Conservation (phyloP, 2,329 filamentous ascomycete genomes). For the Blumeria hordei region DNA sequence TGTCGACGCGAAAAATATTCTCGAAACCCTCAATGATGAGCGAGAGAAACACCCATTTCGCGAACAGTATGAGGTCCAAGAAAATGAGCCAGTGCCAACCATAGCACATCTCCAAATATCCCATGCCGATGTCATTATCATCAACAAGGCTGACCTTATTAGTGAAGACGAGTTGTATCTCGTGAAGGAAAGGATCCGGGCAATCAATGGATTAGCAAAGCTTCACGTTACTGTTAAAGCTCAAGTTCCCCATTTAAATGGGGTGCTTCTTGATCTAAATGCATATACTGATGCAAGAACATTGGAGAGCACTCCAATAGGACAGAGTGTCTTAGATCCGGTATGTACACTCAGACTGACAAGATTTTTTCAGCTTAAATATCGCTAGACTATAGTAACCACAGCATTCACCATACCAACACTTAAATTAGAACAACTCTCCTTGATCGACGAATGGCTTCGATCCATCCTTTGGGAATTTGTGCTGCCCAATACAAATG, state of each 20-base stretch:
- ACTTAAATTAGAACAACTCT: slow-evolving; percentile 31
- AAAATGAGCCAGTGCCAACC: slow-evolving; percentile 47
- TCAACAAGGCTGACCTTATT: slow-evolving; percentile 86
- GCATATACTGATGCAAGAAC: slow-evolving; percentile 62
- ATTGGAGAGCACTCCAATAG: slow-evolving; percentile 47
- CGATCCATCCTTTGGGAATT: slow-evolving; percentile 66
- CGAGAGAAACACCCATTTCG: slow-evolving; percentile 5
- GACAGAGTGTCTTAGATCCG: slow-evolving; percentile 77
- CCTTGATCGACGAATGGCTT: slow-evolving; percentile 55
- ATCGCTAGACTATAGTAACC: slow-evolving; percentile 56
- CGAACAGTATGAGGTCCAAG: slow-evolving; percentile 25
- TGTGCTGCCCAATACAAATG: slow-evolving; percentile 23
- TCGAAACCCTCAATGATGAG: slow-evolving; percentile 52
- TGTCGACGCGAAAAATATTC: slow-evolving; percentile 82
- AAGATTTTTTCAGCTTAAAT: neutral
- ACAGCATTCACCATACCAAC: slow-evolving; percentile 43
- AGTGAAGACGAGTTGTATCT: slow-evolving; percentile 38
- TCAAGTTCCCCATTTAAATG: slow-evolving; percentile 58
- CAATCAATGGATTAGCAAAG: slow-evolving; percentile 77
- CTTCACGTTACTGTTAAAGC: slow-evolving; percentile 64
- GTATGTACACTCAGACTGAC: slow-evolving; percentile 23
- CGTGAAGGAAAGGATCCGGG: slow-evolving; percentile 46
- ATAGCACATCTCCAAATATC: slow-evolving; percentile 92
- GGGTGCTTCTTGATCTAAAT: slow-evolving; percentile 68
- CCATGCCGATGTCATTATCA: slow-evolving; percentile 79